Percentiles rank a stretch among this genome's conserved stretches.
Conservation (phyloP, 1,284 basidiomycete genomes). For the Sporisorium exsertum region DNA sequence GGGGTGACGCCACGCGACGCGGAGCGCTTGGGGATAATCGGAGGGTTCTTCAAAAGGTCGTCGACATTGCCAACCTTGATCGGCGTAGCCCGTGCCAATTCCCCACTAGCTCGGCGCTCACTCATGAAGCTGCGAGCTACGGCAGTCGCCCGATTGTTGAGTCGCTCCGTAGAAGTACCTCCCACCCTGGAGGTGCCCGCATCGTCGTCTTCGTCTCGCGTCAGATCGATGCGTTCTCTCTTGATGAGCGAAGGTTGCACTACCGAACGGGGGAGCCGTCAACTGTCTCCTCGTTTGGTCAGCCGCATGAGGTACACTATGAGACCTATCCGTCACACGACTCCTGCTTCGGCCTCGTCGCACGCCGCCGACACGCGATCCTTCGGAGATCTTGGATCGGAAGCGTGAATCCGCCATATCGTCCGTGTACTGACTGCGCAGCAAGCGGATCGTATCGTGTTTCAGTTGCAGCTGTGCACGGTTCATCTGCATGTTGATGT, state of each 20-base stretch:
- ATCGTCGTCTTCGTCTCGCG: background rate
- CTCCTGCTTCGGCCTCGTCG: slow-evolving; percentile 17
- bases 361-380: slow-evolving; percentile 1
- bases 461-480: background rate
- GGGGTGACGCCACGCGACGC: too few species aligned
- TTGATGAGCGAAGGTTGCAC: slow-evolving; percentile 4
- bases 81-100: background rate
- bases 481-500: background rate
- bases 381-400: background rate
- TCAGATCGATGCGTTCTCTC: slow-evolving; percentile 5
- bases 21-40: background rate
- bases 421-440: background rate
- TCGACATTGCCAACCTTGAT: slow-evolving; percentile 13
- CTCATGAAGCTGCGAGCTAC: background rate
- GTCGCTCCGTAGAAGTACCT: too few species aligned
- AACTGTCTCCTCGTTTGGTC: background rate
- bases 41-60: slow-evolving; percentile 7
- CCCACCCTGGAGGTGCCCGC: background rate
- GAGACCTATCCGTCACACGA: background rate
- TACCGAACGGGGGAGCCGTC: background rate
- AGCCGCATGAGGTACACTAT: too few species aligned
- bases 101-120: background rate
- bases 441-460: slow-evolving; percentile 13
- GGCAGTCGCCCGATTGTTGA: background rate
- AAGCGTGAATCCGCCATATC: background rate